A percentile compares a stretch with the other conserved stretches of the same genome.
Evolutionary conservation across 2,329 filamentous ascomycete species (phyloP).

Genomic region (Aquanectria penicillioides): DNA sequence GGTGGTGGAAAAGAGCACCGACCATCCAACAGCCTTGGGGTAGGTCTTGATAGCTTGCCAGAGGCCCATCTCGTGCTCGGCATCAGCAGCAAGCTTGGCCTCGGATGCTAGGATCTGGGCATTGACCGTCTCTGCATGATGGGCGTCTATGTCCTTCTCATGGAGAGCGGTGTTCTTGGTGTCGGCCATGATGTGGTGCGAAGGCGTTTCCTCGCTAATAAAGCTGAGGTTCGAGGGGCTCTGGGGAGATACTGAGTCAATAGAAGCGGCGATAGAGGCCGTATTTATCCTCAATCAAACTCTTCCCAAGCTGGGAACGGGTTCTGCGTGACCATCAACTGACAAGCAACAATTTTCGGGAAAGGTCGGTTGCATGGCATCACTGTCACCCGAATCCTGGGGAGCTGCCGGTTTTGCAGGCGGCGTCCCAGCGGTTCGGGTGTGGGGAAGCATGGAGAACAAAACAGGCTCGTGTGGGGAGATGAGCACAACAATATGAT

Average conservation of each 20-base stretch:
- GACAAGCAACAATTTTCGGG: neutral
- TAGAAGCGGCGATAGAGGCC: neutral
- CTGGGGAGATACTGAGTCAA: neutral
- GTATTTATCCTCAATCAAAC: slow-evolving; percentile 13
- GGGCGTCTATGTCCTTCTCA: slow-evolving; percentile 34
- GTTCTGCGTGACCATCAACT: neutral
- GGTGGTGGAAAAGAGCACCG: slow-evolving; percentile 55
- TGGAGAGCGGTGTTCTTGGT: slow-evolving; percentile 8
- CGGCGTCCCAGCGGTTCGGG: neutral
- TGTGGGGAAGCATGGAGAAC: slow-evolving; percentile 16
- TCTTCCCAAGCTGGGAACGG: neutral
- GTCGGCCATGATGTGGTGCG: slow-evolving; percentile 36
- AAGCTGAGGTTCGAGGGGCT: neutral
- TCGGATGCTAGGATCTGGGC: slow-evolving; percentile 45
- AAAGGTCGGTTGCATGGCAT: slow-evolving; percentile 4
- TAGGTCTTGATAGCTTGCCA: slow-evolving; percentile 53
- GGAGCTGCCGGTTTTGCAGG: too few relatives aligned
- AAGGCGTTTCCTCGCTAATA: neutral
- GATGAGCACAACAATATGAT: slow-evolving; percentile 2
- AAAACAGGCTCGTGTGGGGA: slow-evolving; percentile 11
- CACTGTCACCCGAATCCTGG: too few relatives aligned
- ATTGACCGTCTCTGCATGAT: slow-evolving; percentile 40
- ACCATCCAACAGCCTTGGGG: slow-evolving; percentile 60
- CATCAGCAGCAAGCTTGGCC: slow-evolving; percentile 52
- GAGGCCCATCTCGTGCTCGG: slow-evolving; percentile 55